phyloP scores from a whole-genome alignment of 2,329 filamentous ascomycete genomes.

The Acarospora socialis region DNA sequence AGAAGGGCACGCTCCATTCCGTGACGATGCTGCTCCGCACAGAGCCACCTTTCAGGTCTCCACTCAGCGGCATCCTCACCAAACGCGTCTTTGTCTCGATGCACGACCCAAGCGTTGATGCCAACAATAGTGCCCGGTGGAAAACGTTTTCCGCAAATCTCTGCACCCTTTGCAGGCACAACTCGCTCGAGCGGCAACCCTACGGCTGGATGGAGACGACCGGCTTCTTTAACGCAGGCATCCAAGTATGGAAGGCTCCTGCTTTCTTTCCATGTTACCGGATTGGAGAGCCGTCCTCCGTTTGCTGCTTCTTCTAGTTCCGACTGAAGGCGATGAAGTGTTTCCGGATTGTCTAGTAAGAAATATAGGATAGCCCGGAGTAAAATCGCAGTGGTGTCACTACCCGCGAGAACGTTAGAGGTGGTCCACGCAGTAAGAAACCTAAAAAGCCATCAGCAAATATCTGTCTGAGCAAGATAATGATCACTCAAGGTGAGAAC shows the following conservation, averaged over 20 bases:
- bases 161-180: conserved; percentile 6
- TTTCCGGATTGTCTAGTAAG: conserved; percentile 20
- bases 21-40: too few species aligned
- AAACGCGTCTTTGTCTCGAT: conserved; percentile 28
- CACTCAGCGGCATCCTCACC: conserved; percentile 32
- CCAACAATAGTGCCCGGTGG: conserved; percentile 6
- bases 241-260: conserved; percentile 20
- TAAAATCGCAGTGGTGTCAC: conserved; percentile 26
- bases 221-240: conserved; percentile 9
- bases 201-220: conserved; percentile 9
- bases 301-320: conserved; percentile 25
- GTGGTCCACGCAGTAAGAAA: conserved; percentile 5
- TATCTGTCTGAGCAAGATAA: not conserved
- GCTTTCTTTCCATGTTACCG: conserved; percentile 19
- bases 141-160: conserved; percentile 2
- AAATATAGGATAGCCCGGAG: conserved; percentile 28
- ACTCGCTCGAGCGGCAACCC: conserved; percentile 4
- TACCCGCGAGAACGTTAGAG: conserved; percentile 8
- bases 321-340: conserved; percentile 21
- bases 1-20: too few species aligned
- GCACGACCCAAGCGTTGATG: conserved; percentile 18
- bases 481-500: not conserved
- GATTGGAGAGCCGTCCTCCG: conserved; percentile 14
- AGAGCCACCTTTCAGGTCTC: conserved; percentile 35
- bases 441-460: not conserved